A percentile compares a stretch with the other conserved stretches of the same genome.
Evolutionary conservation across 495 filamentous ascomycete species (phyloP).

Genomic region (Penicillium cinerascens): DNA sequence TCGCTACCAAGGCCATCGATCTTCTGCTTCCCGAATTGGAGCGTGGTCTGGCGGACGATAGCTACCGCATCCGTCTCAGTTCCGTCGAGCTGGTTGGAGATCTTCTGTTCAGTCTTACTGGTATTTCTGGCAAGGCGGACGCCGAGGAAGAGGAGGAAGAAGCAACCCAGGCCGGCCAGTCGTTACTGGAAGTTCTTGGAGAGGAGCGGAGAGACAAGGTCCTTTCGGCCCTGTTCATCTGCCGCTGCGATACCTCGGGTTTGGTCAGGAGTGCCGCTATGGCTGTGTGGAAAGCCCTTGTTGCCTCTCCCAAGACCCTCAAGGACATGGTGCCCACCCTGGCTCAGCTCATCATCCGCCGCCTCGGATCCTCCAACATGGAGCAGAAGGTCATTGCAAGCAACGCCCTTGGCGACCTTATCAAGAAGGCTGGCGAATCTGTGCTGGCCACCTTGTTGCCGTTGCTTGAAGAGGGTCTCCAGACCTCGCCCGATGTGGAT

Average conservation of each 20-base stretch:
- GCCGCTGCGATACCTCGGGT: constrained; percentile 93
- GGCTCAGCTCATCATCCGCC: constrained; percentile 88
- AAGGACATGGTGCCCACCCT: constrained; percentile 94
- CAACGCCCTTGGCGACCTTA: constrained; percentile 92
- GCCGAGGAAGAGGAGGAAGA: constrained; percentile 76
- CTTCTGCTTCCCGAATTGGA: constrained; percentile 91
- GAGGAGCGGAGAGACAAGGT: constrained; percentile 95
- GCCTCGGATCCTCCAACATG: constrained; percentile 92
- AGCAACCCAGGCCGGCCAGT: constrained; percentile 80
- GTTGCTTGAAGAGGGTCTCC: constrained; percentile 87
- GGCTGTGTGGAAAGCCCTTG: constrained; percentile 92
- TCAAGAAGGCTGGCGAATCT: constrained; percentile 92
- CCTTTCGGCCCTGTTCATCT: constrained; percentile 92
- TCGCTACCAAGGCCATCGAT: constrained; percentile 90
- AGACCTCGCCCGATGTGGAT: constrained; percentile 84
- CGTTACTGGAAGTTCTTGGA: constrained; percentile 86
- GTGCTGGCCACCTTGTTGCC: constrained; percentile 85
- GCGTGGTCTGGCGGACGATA: constrained; percentile 91
- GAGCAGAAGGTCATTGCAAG: constrained; percentile 98
- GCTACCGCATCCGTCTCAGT: constrained; percentile 92
- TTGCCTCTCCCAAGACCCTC: constrained; percentile 85
- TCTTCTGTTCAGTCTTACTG: constrained; percentile 94
- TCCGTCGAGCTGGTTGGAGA: constrained; percentile 97
- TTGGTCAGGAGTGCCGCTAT: constrained; percentile 88
- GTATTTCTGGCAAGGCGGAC: constrained; percentile 81